A percentile compares a stretch with the other conserved stretches of the same genome.
Conservation (phyloP, 169 alveolate species). For the Plasmodium knowlesi region DNA sequence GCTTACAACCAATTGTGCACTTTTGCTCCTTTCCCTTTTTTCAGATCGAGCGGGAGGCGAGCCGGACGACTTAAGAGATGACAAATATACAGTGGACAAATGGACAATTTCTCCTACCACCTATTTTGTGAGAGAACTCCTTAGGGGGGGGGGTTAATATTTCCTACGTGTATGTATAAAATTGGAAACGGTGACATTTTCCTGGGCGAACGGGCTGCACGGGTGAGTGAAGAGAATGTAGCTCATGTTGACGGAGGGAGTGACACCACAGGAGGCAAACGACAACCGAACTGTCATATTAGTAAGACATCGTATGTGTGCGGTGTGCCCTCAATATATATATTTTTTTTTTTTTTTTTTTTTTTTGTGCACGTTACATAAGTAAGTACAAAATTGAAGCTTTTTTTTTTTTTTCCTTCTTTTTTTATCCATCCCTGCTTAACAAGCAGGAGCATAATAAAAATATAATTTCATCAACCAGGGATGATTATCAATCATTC, state of each 20-base stretch:
- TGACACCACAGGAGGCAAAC: neutral
- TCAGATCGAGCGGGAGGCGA: conserved; percentile 27
- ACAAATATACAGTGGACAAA: neutral
- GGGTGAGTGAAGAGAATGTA: neutral
- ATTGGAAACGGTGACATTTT: neutral
- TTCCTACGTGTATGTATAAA: neutral
- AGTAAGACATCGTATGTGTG: neutral
- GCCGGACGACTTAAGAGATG: neutral
- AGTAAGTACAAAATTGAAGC: neutral
- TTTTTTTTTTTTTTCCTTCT: neutral
- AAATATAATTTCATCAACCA: neutral
- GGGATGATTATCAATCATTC: neutral
- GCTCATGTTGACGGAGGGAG: neutral
- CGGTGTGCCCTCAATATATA: neutral
- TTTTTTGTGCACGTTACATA: neutral
- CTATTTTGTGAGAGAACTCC: neutral
- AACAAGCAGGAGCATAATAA: neutral
- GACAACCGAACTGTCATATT: neutral
- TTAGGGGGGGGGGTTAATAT: neutral
- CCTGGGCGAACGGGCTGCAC: neutral
- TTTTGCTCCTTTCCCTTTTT: neutral
- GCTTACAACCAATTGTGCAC: neutral
- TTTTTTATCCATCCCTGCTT: neutral
- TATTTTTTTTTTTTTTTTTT: neutral
- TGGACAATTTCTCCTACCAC: neutral